phyloP scores from a whole-genome alignment of 139 green algal species.

The Coelastrella sp. region DNA sequence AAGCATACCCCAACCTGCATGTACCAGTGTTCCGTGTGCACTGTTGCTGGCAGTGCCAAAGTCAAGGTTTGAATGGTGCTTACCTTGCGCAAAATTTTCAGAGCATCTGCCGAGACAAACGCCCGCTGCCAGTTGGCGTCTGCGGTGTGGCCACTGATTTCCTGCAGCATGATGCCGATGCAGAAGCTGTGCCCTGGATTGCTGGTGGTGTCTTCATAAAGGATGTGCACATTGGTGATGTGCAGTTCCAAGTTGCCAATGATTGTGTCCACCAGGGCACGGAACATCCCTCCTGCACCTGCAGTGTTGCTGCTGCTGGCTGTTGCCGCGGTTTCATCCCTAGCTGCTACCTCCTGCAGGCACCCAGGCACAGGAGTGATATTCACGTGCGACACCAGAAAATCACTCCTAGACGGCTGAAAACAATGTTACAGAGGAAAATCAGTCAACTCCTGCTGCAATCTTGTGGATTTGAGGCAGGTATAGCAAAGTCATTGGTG shows the following conservation, averaged over 20 bases:
- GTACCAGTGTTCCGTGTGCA: no score
- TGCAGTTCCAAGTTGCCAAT: slow-evolving; percentile 78
- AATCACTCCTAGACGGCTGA: no score
- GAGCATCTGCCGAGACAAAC: slow-evolving; percentile 83
- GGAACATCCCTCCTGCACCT: slow-evolving; percentile 59
- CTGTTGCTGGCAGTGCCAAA: neutral
- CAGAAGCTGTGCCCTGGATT: slow-evolving; percentile 71
- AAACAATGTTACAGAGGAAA: neutral
- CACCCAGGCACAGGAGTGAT: neutral
- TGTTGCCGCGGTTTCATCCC: slow-evolving; percentile 11
- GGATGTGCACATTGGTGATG: slow-evolving; percentile 96
- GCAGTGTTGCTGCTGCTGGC: slow-evolving; percentile 3
- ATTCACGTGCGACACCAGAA: no score
- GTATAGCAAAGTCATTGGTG: neutral
- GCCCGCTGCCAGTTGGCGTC: slow-evolving; percentile 80
- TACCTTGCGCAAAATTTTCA: slow-evolving; percentile 90
- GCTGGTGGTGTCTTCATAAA: slow-evolving; percentile 76
- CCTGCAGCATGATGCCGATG: slow-evolving; percentile 81
- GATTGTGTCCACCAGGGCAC: slow-evolving; percentile 83
- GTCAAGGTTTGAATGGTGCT: neutral
- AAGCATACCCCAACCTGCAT: no score
- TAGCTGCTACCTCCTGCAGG: slow-evolving; percentile 23
- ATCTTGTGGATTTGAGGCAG: neutral
- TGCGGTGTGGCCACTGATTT: slow-evolving; percentile 88
- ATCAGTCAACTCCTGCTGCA: neutral